A percentile compares a stretch with the other conserved stretches of the same genome.
Evolutionary conservation across 495 filamentous ascomycete genomes (phyloP).

Genomic region (Lophium mytilinum): DNA sequence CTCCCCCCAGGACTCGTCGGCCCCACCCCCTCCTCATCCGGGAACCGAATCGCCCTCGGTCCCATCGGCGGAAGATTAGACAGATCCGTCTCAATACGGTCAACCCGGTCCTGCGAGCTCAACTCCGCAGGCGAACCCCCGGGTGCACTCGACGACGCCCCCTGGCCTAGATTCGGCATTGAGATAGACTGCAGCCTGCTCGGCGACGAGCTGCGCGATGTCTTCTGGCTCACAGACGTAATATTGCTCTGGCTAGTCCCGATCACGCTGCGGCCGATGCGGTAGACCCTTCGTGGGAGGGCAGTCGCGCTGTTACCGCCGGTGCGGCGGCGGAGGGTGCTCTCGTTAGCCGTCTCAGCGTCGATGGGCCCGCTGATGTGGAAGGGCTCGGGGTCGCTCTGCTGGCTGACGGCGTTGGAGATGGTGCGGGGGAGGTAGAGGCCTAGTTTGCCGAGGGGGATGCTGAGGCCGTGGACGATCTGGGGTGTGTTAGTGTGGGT

Average conservation of each 20-base stretch:
- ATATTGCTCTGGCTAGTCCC: not conserved
- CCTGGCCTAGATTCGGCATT: not conserved
- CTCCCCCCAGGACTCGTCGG: too few relatives aligned
- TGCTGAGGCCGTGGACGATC: conserved; percentile 80
- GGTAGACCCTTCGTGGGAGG: not conserved
- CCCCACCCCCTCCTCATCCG: conserved; percentile 6
- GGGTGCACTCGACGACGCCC: not conserved
- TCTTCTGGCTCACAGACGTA: not conserved
- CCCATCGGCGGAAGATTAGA: not conserved
- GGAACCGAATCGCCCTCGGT: conserved; percentile 17
- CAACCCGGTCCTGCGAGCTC: not conserved
- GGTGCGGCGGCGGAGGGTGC: not conserved
- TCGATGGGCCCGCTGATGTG: conserved; percentile 8
- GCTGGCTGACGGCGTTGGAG: conserved; percentile 48
- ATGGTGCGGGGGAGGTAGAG: conserved; percentile 71
- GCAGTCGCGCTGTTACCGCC: not conserved
- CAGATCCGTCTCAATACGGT: not conserved
- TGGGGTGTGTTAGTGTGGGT: conserved; percentile 30
- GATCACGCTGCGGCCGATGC: conserved; percentile 16
- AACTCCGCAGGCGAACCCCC: not conserved
- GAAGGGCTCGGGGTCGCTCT: conserved; percentile 25
- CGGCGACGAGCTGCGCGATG: not conserved
- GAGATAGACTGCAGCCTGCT: not conserved
- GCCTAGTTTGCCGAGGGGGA: conserved; percentile 76
- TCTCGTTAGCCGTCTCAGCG: conserved; percentile 1